A percentile compares a stretch with the other conserved stretches of the same genome.
Conservation (phyloP, 2,329 filamentous ascomycete genomes). For the Xylaria sp. region DNA sequence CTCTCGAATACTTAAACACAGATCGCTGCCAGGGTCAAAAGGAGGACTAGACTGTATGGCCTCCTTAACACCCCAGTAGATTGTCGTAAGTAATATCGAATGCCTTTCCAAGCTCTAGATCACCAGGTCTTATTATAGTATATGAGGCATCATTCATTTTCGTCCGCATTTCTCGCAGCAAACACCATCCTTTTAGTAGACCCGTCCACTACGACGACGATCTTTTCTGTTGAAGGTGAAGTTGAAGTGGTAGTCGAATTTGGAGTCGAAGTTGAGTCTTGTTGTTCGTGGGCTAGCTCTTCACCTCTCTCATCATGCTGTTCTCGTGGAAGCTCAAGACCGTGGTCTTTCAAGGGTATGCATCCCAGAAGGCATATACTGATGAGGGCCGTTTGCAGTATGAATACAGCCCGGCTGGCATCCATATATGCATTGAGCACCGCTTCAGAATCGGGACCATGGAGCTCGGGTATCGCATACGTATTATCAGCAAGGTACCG, state of each 20-base stretch:
- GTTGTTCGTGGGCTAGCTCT: not conserved
- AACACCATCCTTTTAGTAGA: not conserved
- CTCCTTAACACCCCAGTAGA: too few species aligned
- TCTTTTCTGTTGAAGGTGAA: not conserved
- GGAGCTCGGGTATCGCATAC: not conserved
- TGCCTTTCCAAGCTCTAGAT: too few species aligned
- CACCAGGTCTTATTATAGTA: too few species aligned
- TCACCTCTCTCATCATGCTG: not conserved
- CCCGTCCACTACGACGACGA: not conserved
- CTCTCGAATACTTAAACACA: too few species aligned
- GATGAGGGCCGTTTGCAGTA: not conserved
- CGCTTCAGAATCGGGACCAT: not conserved
- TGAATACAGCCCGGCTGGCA: not conserved
- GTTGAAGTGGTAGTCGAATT: too few species aligned
- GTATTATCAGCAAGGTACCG: not conserved
- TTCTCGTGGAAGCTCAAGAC: not conserved
- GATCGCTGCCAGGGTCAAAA: too few species aligned
- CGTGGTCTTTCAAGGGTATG: not conserved
- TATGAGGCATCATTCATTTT: not conserved
- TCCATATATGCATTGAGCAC: not conserved
- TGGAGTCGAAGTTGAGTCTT: not conserved
- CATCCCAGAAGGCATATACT: not conserved
- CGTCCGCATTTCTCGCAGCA: not conserved
- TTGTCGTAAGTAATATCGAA: too few species aligned
- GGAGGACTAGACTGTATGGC: too few species aligned